phyloP scores from a whole-genome alignment of 225 moss, liverwort and hornwort species.

The Lunularia cruciata region DNA sequence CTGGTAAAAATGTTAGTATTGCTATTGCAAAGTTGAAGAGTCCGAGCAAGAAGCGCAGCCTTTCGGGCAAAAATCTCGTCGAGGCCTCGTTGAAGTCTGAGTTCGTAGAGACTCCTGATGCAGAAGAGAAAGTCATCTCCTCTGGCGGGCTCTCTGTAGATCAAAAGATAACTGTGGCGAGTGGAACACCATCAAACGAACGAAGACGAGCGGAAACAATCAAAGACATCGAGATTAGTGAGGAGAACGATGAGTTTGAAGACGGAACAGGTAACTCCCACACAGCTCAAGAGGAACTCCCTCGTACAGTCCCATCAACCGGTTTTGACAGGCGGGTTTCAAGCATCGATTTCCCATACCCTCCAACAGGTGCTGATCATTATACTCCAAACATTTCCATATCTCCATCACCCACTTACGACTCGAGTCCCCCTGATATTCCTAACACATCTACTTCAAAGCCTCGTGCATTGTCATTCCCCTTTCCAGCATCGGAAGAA shows the following conservation, averaged over 20 bases:
- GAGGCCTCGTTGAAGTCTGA: background rate
- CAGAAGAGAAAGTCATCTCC: background rate
- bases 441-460: background rate
- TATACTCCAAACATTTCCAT: background rate
- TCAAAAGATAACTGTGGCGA: background rate
- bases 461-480: too few species aligned
- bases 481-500: background rate
- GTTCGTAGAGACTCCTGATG: background rate
- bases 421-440: background rate
- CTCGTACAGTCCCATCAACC: background rate
- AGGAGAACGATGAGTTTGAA: background rate
- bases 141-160: background rate
- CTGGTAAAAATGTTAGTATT: constrained; percentile 17
- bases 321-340: background rate
- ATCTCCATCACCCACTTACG: background rate
- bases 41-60: constrained; percentile 2
- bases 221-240: background rate
- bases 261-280: constrained; percentile 12
- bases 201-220: too few species aligned
- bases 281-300: background rate
- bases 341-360: background rate
- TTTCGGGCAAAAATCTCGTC: constrained; percentile 5
- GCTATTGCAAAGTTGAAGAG: constrained; percentile 11
- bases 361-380: background rate
- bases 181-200: background rate